Evolutionary conservation across 345 rosid species (phyloP).

Genomic region (Linum lewisii): DNA sequence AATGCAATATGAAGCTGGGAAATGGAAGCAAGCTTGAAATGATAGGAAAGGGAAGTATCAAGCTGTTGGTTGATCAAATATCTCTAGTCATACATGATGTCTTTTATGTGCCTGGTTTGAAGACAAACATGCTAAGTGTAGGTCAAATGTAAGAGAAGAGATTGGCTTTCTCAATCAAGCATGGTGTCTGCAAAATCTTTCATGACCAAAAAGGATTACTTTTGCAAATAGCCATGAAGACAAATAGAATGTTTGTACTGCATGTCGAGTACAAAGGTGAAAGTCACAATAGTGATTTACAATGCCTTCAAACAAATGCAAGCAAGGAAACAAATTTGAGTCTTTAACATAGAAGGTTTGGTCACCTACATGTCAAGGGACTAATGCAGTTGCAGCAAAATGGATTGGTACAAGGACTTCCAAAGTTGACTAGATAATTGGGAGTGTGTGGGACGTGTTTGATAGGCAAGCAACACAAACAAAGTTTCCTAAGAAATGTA

Average conservation of each 20-base stretch:
- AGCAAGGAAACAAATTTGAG: not conserved
- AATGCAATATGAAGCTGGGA: too few species aligned
- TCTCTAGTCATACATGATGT: not conserved
- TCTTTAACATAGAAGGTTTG: not conserved
- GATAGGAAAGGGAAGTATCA: too few species aligned
- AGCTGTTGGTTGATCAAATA: too few species aligned
- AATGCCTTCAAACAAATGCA: not conserved
- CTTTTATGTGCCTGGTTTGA: not conserved
- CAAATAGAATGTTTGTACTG: not conserved
- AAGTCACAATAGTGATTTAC: not conserved
- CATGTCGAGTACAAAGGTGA: not conserved
- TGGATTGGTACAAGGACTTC: not conserved
- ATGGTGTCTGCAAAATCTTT: too few species aligned
- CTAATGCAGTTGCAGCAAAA: not conserved
- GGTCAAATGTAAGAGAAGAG: not conserved
- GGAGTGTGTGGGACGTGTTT: not conserved
- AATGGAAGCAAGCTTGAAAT: too few species aligned
- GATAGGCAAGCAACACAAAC: not conserved
- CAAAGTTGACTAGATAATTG: not conserved
- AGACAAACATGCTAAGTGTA: not conserved
- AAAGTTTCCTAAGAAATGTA: not conserved
- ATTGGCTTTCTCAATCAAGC: too few species aligned
- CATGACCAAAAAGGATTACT: too few species aligned
- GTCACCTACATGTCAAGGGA: not conserved
- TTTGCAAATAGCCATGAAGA: not conserved